Base-by-base conservation (phyloP, 352 stramenopile genomes). In the Phytophthora idaei region DNA sequence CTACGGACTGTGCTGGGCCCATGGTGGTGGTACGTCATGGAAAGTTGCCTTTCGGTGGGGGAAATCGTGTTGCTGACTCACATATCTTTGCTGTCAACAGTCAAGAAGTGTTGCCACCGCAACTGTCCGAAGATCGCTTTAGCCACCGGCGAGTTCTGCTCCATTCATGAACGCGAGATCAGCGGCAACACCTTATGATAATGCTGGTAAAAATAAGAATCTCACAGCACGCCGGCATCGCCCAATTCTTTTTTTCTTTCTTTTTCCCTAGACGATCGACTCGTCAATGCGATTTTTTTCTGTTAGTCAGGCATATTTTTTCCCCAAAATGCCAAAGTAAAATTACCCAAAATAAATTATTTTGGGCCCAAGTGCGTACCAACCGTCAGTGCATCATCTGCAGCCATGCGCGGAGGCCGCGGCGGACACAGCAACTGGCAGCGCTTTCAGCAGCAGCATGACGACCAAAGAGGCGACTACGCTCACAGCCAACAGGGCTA, bases 1-100 rank as follows among this genome's bases (percentile, higher is more conserved):
- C 51, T 71, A 75, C 52, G 80, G 80, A 8, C 60, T 89, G 25
- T 89, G 80, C 42, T 89, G 76, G 77, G 74, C 65, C 4, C 77
- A 87, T 46, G 77, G 80, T 14, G 79, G 79, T 28, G 77, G 79
- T 86, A 62, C 6, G 42, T 47, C 14, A 17, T 5, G 52, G n/a
- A 1, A 31, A 17, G 50, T 57, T 29, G 50, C n/a, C 32, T 51
- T 34, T 56, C 6, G 21, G 21, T 31, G 21, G 21, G 21, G 29
- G 42, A 28, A n/a, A 29, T 7, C 29, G 6, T 8, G 21, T 39
- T 2, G 15, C 25, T 45, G 34, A 69, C 42, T 25, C 34, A 50
- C 5, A 11, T 28, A 15, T 32, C 21, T 48, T 25, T 48, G 27
- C 7, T 57, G 37, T n/a, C 12, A 32, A 15, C 42, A 87, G 79